Base-by-base conservation (phyloP, 306 rosid species). In the Canavalia gladiata region DNA sequence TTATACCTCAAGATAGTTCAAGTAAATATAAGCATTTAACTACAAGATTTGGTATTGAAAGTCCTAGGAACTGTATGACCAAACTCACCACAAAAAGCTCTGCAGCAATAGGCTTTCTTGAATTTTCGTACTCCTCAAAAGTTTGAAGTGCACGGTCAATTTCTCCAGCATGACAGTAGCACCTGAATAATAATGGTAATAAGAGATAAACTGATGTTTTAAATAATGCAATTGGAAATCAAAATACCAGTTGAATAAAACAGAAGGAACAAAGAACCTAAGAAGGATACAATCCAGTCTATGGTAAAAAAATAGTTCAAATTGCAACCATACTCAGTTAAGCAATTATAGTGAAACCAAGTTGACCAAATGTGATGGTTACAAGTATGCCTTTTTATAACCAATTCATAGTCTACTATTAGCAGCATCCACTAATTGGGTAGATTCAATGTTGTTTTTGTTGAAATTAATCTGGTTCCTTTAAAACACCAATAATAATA, bases 1-100 rank as follows among this genome's bases (percentile, higher is more conserved):
- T 62, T 45, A 65, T 55, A 37, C 46, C 13, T 34, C 54, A 46
- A 64, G 70, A 67, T 70, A 30, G 52, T 63, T 35, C 8, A 10
- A 68, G 30, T 34, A 50, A 8, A 60, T 54, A 35, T 63, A 58
- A 41, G 57, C 37, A 72, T 72, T 51, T 13, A 78, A 37, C 49
- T 11, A 57, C 54, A 54, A 64, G 11, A 45, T 57, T 35, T 49
- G 41, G 79, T n/a, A 56, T 73, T 52, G 37, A 28, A 64, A 51
- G 65, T 78, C 37, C 47, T 12, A 11, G 55, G 56, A 77, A 66
- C 52, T 77, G 58, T 37, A 35, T 31, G 56, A 29, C 10, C 56
- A 79, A 84, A 88, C 98, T 89, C 78, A 95, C 99, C 82, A 39
- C 29, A 87, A 63, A 93, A 75, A 93, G 84, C 50, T 95, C 99